Percentiles rank a stretch among this genome's conserved stretches.
These are phyloP conservation scores for Zygoascus biomembranicola DNA, from an alignment of 805 yeast species.

Conservation along the genomic window DNA sequence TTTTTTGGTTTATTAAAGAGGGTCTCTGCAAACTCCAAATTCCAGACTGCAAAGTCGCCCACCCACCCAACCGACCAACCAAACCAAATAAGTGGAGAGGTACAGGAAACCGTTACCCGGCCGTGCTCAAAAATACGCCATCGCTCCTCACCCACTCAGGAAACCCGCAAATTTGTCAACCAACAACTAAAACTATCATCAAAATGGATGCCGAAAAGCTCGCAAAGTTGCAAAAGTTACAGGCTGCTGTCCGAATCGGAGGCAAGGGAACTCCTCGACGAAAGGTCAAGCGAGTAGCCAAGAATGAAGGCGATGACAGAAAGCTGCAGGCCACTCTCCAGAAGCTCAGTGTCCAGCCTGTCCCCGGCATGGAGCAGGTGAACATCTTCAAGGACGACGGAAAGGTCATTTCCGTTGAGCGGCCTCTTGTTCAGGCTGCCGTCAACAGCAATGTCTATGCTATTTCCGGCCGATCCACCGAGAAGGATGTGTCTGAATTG, in stretches of 20 bases:
- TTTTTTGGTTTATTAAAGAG: no score
- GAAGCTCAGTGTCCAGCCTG: slow-evolving; percentile 81
- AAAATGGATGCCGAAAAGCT: slow-evolving; percentile 78
- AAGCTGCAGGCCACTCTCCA: slow-evolving; percentile 83
- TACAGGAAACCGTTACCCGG: not conserved
- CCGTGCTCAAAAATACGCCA: not conserved
- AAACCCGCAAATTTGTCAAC: not conserved
- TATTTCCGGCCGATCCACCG: slow-evolving; percentile 91
- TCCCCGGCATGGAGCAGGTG: slow-evolving; percentile 91
- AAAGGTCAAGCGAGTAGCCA: slow-evolving; percentile 67
- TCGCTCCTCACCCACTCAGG: not conserved
- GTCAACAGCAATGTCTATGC: slow-evolving; percentile 86
- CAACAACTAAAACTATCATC: not conserved
- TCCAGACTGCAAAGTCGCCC: no score
- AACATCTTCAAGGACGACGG: slow-evolving; percentile 97
- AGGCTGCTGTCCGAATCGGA: slow-evolving; percentile 76
- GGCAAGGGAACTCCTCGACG: slow-evolving; percentile 72
- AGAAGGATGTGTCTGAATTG: slow-evolving; percentile 84
- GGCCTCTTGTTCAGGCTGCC: slow-evolving; percentile 94
- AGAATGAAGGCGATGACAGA: slow-evolving; percentile 67
- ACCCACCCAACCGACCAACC: no score
- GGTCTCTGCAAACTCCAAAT: no score
- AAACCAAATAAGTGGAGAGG: no score
- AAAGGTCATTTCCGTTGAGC: slow-evolving; percentile 88
- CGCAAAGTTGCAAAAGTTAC: slow-evolving; percentile 83